phyloP scores from a whole-genome alignment of 257 asterid species.

The Nicotiana knightiana region DNA sequence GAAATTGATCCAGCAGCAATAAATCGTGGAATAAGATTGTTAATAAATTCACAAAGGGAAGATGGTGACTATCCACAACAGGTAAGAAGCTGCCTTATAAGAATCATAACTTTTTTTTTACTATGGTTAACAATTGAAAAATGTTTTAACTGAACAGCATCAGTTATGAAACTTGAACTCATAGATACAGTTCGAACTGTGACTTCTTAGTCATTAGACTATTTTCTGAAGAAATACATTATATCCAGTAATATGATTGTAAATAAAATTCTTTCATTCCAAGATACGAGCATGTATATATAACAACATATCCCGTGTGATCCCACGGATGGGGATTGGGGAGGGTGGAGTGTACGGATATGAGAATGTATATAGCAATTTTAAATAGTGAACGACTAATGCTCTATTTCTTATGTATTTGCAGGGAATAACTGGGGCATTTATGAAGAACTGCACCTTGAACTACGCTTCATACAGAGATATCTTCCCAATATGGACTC shows the following conservation, averaged over 20 bases:
- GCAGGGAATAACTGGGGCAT: conserved; percentile 40
- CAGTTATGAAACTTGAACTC: too few relatives aligned
- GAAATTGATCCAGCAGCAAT: conserved; percentile 38
- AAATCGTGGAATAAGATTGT: conserved; percentile 32
- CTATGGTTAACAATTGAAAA: too few relatives aligned
- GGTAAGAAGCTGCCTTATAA: conserved; percentile 18
- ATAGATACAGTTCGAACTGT: too few relatives aligned
- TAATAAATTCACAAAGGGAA: conserved; percentile 41
- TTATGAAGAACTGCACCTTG: conserved; percentile 35
- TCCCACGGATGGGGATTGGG: too few relatives aligned
- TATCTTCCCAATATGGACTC: conserved; percentile 46
- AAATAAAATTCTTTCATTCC: neutral
- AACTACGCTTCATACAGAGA: conserved; percentile 36
- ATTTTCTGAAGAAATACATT: too few relatives aligned
- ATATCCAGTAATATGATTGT: neutral
- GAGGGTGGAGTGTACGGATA: too few relatives aligned
- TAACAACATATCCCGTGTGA: too few relatives aligned
- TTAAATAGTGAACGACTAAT: neutral
- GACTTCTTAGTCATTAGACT: too few relatives aligned
- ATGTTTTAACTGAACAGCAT: too few relatives aligned
- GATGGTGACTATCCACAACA: conserved; percentile 54
- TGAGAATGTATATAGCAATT: neutral
- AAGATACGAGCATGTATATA: neutral
- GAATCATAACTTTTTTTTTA: too few relatives aligned
- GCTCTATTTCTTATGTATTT: neutral